Conservation (phyloP, 169 alveolate species). For the Theileria orientalis region DNA sequence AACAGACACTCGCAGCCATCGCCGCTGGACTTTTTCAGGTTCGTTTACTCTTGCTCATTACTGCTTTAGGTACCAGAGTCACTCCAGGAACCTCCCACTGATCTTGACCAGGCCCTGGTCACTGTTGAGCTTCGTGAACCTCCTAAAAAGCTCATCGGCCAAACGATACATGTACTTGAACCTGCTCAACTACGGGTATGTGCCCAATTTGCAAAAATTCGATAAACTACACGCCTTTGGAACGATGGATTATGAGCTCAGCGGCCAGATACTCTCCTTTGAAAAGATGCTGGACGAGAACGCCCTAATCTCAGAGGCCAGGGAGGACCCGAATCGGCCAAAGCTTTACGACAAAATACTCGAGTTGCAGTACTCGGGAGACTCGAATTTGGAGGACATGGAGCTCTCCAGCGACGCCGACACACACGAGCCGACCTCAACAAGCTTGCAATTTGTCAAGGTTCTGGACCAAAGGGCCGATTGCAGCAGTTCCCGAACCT, state of each 20-base stretch:
- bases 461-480: slow-evolving; percentile 1
- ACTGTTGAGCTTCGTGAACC: slow-evolving; percentile 67
- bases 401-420: not conserved
- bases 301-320: not conserved
- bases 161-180: slow-evolving; percentile 73
- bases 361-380: slow-evolving; percentile 28
- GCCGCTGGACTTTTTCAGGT: slow-evolving; percentile 72
- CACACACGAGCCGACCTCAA: slow-evolving; percentile 2
- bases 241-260: slow-evolving; percentile 37
- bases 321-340: slow-evolving; percentile 43
- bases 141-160: slow-evolving; percentile 74
- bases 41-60: not conserved
- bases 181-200: slow-evolving; percentile 65
- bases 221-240: slow-evolving; percentile 60
- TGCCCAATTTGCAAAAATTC: slow-evolving; percentile 58
- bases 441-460: slow-evolving; percentile 9
- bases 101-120: slow-evolving; percentile 74
- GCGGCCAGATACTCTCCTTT: slow-evolving; percentile 45
- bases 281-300: slow-evolving; percentile 53
- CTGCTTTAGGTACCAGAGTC: slow-evolving; percentile 28
- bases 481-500: not conserved
- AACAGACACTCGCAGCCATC: slow-evolving; percentile 63
- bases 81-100: slow-evolving; percentile 55
- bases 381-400: slow-evolving; percentile 14
- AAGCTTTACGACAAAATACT: slow-evolving; percentile 26